A percentile compares a stretch with the other conserved stretches of the same genome.
These are phyloP conservation scores for Tieghemiomyces parasiticus DNA, from an alignment of 192 early-diverging fungal species.

Conservation along the genomic window DNA sequence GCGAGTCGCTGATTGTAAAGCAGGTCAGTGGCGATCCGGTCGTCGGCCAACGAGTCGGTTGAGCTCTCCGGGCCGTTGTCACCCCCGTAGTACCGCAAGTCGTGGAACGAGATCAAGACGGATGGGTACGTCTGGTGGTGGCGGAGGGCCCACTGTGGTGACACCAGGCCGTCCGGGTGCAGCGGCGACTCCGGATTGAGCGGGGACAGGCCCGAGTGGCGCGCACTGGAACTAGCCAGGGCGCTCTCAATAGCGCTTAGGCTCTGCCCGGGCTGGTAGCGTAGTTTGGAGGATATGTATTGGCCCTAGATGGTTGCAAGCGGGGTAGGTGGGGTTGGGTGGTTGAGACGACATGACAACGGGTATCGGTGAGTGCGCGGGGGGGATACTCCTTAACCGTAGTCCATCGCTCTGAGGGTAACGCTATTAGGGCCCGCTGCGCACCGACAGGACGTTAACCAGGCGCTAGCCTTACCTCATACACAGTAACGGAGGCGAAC, in stretches of 20 bases:
- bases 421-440: not conserved
- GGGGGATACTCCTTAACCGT: not conserved
- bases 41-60: slow-evolving; percentile 2
- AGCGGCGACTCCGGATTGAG: slow-evolving; percentile 46
- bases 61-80: slow-evolving; percentile 17
- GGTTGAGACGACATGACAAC: not conserved
- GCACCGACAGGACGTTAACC: not conserved
- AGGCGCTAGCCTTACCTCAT: not conserved
- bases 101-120: slow-evolving; percentile 52
- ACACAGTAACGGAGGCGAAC: slow-evolving; percentile 1
- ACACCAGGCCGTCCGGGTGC: slow-evolving; percentile 74
- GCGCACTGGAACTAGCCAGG: not conserved
- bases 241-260: not conserved
- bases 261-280: slow-evolving; percentile 2
- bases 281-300: not conserved
- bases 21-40: slow-evolving; percentile 6
- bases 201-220: slow-evolving; percentile 48
- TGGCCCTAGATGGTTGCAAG: not conserved
- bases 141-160: slow-evolving; percentile 46
- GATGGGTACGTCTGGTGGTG: slow-evolving; percentile 46
- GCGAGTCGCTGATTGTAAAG: not conserved
- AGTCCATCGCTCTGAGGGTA: not conserved
- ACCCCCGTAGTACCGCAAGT: slow-evolving; percentile 37
- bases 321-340: not conserved
- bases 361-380: not conserved